Evolutionary conservation across 768 basidiomycete species (phyloP), one percentile per base, ranked within the genome.

Genomic region (Daedaleopsis sinensis): DNA sequence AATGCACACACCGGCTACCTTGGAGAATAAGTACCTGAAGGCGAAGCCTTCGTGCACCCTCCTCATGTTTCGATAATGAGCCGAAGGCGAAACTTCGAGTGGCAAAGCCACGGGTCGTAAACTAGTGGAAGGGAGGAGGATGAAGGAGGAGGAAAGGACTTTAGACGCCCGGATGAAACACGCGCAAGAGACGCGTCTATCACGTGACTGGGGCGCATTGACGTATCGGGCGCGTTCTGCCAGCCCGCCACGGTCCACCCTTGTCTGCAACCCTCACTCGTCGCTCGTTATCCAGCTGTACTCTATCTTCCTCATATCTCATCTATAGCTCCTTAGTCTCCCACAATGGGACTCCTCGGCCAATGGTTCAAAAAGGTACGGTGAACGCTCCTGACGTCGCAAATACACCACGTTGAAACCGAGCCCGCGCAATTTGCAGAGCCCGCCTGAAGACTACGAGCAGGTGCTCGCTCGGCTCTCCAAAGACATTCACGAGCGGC

Each of bases 391-490:
- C 10, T 19, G n/a, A 19, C 18, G 8, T 39, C 51, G 10, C 19
- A 32, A 18, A 1, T 16, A 13, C 49, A 21, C 48, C 37, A 15
- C 24, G 35, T 16, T 35, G 50, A 51, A 15, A 11, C 19, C 16
- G 18, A 18, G 10, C 32, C 50, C 19, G 36, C 18, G 21, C 13
- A 19, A 18, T 16, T 1, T 32, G 21, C 57, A 83, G 83, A 80
- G 76, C 70, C 74, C 78, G 44, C 81, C 87, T 18, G 89, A 92
- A 66, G 89, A 95, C 77, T 93, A 89, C 70, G 91, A 93, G 69
- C 81, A 86, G 21, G 75, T 91, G 59, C 84, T 95, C 32, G 82
- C 88, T 23, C 73, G 77, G 48, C 80, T 95, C 55, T 86, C 87
- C 10, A 72, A 77, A 23, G 84, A 90, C 69, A 89, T 95, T 58